A percentile compares a stretch with the other conserved stretches of the same genome.
Evolutionary conservation across 108 stramenopile species (phyloP).

Genomic region (Conticribra weissflogii): DNA sequence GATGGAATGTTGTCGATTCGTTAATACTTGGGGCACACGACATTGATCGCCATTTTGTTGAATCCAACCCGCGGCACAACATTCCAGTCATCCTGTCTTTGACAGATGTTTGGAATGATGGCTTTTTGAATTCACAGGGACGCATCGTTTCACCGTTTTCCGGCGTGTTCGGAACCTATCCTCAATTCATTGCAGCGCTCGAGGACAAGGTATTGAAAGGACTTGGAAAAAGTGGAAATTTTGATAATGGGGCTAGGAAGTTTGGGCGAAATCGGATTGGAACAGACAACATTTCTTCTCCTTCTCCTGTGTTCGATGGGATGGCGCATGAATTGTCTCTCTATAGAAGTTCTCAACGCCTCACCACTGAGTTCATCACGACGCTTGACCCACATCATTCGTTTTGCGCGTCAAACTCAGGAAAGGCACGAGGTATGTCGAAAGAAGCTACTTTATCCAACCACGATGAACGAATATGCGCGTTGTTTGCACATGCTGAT

Average conservation of each 20-base stretch:
- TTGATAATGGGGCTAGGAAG: background rate
- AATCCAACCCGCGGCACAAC: slow-evolving; percentile 86
- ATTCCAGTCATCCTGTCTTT: slow-evolving; percentile 75
- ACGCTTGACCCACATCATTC: slow-evolving; percentile 25
- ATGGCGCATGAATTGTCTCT: slow-evolving; percentile 1
- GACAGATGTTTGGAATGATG: slow-evolving; percentile 85
- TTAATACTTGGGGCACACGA: slow-evolving; percentile 79
- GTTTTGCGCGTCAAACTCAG: background rate
- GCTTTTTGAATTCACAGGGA: slow-evolving; percentile 50
- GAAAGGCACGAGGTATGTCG: background rate
- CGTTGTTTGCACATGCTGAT: slow-evolving; percentile 81
- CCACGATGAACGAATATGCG: slow-evolving; percentile 72
- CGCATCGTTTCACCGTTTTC: slow-evolving; percentile 65
- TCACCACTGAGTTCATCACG: slow-evolving; percentile 35
- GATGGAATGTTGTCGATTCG: slow-evolving; percentile 64
- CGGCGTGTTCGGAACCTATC: slow-evolving; percentile 63
- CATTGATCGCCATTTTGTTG: slow-evolving; percentile 83
- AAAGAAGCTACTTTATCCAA: slow-evolving; percentile 8
- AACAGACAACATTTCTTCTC: background rate
- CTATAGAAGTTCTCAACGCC: background rate
- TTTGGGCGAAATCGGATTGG: slow-evolving; percentile 5
- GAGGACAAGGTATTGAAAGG: slow-evolving; percentile 48
- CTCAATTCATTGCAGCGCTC: slow-evolving; percentile 63
- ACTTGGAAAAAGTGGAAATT: background rate
- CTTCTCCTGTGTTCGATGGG: slow-evolving; percentile 48